phyloP scores from a whole-genome alignment of 176 grass and related monocot species.

The Ensete glaucum region DNA sequence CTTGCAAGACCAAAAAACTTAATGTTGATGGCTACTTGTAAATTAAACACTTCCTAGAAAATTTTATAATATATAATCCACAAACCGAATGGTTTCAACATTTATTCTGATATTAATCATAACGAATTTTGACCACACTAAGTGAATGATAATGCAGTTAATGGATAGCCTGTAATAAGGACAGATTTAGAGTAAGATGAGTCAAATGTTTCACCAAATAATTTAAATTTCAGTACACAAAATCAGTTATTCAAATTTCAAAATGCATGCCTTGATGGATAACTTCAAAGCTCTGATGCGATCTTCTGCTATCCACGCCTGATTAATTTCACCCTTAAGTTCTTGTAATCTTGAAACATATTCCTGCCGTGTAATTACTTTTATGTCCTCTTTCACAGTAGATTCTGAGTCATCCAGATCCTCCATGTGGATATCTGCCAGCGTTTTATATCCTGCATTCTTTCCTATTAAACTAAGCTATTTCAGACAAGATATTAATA shows the following conservation, averaged over 20 bases:
- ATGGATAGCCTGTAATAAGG: neutral
- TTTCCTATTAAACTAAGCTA: constrained; percentile 2
- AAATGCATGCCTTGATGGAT: constrained; percentile 11
- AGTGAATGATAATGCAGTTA: neutral
- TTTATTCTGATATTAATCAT: too few species aligned
- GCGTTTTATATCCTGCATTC: neutral
- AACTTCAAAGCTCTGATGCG: constrained; percentile 16
- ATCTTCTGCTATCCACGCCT: constrained; percentile 19
- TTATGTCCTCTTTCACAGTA: constrained; percentile 10
- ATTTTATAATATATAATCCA: too few species aligned
- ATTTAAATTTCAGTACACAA: neutral
- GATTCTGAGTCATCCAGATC: constrained; percentile 11
- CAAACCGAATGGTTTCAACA: too few species aligned
- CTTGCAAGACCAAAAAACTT: too few species aligned
- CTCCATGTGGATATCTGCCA: constrained; percentile 14
- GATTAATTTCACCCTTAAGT: constrained; percentile 19
- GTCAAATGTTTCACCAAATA: neutral
- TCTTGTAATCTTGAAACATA: constrained; percentile 15
- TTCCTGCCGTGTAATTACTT: constrained; percentile 5
- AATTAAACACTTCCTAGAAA: too few species aligned
- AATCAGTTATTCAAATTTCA: neutral
- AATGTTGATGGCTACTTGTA: too few species aligned
- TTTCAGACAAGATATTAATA: neutral
- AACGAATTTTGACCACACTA: too few species aligned
- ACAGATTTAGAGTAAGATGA: neutral